Evolutionary conservation across 2,329 filamentous ascomycete genomes (phyloP).

Genomic region (Xylaria sp.): DNA sequence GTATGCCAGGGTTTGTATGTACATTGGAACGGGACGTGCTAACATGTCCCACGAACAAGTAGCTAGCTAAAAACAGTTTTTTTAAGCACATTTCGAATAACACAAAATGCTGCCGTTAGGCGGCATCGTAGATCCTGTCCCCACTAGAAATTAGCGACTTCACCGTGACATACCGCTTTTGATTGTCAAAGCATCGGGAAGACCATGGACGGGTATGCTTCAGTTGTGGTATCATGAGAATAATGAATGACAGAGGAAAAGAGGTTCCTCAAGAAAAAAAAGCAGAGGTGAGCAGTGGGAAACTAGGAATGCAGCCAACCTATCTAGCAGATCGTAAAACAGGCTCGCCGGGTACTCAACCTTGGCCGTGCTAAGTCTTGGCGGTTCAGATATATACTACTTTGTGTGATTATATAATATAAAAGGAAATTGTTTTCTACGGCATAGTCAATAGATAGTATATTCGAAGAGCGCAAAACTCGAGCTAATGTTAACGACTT

Average conservation of each 20-base stretch:
- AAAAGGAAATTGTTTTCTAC: neutral
- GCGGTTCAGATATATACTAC: neutral
- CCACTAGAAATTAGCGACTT: constrained; percentile 15
- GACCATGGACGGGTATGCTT: neutral
- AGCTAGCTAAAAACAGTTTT: constrained; percentile 22
- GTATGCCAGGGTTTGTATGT: neutral
- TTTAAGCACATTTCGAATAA: constrained; percentile 4
- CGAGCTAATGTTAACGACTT: neutral
- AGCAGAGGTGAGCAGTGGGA: neutral
- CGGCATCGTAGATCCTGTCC: constrained; percentile 27
- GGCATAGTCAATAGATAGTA: neutral
- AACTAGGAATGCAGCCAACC: neutral
- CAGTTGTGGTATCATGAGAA: too few species aligned
- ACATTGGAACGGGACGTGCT: too few species aligned
- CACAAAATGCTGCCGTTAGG: neutral
- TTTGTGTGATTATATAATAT: constrained; percentile 7
- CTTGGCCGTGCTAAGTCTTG: neutral
- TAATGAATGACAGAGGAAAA: neutral
- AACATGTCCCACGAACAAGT: too few species aligned
- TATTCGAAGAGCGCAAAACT: neutral
- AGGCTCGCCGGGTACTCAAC: neutral
- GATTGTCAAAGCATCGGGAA: neutral
- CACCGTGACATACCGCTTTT: neutral
- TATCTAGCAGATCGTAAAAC: neutral
- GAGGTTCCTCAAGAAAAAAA: neutral